These are phyloP conservation scores for Amphicarpaea edgeworthii DNA, from an alignment of 306 rosid species.

Conservation along the genomic window DNA sequence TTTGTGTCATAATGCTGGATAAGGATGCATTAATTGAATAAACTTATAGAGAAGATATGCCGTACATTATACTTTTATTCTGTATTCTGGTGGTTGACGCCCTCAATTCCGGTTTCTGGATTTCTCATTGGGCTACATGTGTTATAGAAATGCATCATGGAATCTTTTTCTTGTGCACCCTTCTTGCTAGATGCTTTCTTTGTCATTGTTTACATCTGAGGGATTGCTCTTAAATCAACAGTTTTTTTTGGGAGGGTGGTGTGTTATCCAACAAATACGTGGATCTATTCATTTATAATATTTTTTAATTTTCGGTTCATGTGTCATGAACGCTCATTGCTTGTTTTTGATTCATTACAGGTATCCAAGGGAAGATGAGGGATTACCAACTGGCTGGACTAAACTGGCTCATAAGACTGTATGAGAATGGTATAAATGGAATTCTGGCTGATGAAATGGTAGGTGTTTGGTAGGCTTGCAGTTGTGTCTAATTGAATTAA, in stretches of 20 bases:
- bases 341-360: constrained; percentile 50
- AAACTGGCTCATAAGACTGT: constrained; percentile 94
- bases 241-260: neutral
- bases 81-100: constrained; percentile 13
- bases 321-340: constrained; percentile 20
- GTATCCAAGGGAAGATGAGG: constrained; percentile 97
- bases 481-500: constrained; percentile 23
- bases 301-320: neutral
- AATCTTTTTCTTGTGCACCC: neutral
- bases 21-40: constrained; percentile 21
- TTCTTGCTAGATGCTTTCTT: constrained; percentile 7
- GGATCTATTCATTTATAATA: no score
- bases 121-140: neutral
- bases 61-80: constrained; percentile 8
- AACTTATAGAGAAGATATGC: constrained; percentile 10
- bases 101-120: constrained; percentile 1
- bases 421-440: constrained; percentile 98
- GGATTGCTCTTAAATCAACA: neutral
- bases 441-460: constrained; percentile 99
- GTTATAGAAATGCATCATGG: neutral
- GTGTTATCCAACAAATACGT: no score
- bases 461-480: constrained; percentile 38
- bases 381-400: constrained; percentile 98
- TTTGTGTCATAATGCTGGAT: constrained; percentile 3
- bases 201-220: neutral